Evolutionary conservation across 2,329 filamentous ascomycete species (phyloP), one percentile per base, ranked within the genome.

Genomic region (Colletotrichum spaethianum): DNA sequence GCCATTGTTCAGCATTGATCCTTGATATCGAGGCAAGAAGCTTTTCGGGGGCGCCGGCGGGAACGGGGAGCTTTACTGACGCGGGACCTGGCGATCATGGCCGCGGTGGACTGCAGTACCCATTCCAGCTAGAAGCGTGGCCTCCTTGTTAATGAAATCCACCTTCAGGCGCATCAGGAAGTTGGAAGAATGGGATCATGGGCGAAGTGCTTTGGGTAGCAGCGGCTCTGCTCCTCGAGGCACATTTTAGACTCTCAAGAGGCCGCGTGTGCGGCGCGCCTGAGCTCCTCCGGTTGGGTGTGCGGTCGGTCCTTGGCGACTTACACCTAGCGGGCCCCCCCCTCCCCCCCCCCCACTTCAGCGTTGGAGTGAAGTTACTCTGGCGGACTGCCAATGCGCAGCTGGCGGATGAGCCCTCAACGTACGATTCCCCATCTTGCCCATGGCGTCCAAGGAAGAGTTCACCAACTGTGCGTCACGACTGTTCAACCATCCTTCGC

Each of bases 1-100:
- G 59, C 59, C 42, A 46, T 61, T 44, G 42, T 23, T 38, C 9
- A 18, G 31, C 59, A 55, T 40, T 61, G 42, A 48, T 33, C 28
- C 57, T 44, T 12, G 59, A 26, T 5, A 26, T 26, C 14, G 38
- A 36, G 18, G 26, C 4, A 23, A 20, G 26, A 26, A 31, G 40
- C 28, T 42, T 62, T 7, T 28, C 42, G 31, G 42, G n/a, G 18
- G 20, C 20, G 14, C 59, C 33, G 31, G 26, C 38, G 38, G n/a
- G n/a, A n/a, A n/a, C n/a, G n/a, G n/a, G 36, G 23, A 31, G 38
- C 23, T 18, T 38, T 31, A n/a, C 26, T 26, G 23, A 36, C 56
- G 23, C 16, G 23, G 57, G 26, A 60, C 8, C 26, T 16, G 57
- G 44, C n/a, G 16, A 28, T 26, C 42, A 26, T 46, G 26, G 52